phyloP scores from a whole-genome alignment of 768 basidiomycete species.

The Boletus pseudopeckii region DNA sequence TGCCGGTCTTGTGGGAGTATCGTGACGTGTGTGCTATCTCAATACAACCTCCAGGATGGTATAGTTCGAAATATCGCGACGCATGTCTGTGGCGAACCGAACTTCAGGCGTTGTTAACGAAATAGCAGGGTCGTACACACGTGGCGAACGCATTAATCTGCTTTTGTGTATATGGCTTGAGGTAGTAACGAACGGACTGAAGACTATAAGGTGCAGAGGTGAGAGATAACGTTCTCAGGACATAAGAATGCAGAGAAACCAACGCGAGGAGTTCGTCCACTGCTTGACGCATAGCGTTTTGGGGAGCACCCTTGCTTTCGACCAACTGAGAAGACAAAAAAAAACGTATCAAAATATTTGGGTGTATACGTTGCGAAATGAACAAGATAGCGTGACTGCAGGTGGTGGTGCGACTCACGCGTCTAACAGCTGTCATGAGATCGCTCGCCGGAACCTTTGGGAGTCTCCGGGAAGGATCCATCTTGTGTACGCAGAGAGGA shows the following conservation, averaged over 20 bases:
- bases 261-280: constrained; percentile 78
- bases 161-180: constrained; percentile 71
- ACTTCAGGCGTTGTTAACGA: constrained; percentile 25
- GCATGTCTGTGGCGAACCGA: constrained; percentile 59
- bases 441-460: constrained; percentile 71
- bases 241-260: constrained; percentile 33
- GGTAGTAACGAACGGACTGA: constrained; percentile 71
- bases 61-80: constrained; percentile 85
- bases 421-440: constrained; percentile 69
- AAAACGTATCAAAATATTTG: constrained; percentile 23
- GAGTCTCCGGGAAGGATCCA: constrained; percentile 73
- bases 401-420: constrained; percentile 49
- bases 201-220: constrained; percentile 45
- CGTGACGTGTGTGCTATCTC: constrained; percentile 88
- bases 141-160: constrained; percentile 91
- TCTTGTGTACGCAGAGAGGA: constrained; percentile 86
- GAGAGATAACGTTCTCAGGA: constrained; percentile 14
- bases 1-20: constrained; percentile 83
- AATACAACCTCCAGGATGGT: constrained; percentile 77
- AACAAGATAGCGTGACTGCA: constrained; percentile 29
- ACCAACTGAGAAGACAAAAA: constrained; percentile 48
- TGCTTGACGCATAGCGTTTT: constrained; percentile 61
- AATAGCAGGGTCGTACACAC: constrained; percentile 49
- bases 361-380: constrained; percentile 15
- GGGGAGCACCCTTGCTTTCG: constrained; percentile 48